These are phyloP conservation scores for Chamaecyparis obtusa DNA, from an alignment of 75 land plant genomes.

Conservation along the genomic window DNA sequence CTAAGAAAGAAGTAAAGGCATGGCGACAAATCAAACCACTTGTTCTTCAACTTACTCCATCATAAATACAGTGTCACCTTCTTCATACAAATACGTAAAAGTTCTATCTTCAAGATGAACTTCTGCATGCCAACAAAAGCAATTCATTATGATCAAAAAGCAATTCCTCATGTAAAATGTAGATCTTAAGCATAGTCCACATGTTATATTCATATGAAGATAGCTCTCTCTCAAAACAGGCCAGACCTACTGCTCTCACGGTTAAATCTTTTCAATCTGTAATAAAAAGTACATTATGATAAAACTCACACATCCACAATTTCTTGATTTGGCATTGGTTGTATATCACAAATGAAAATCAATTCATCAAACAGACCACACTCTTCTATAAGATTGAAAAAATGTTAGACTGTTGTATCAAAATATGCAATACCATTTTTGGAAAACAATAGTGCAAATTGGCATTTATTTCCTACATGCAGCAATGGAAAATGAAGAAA, in stretches of 20 bases:
- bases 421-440: not conserved
- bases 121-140: conserved; percentile 33
- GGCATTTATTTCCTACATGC: not conserved
- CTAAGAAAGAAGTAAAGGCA: not conserved
- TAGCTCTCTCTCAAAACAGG: not conserved
- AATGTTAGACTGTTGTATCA: not conserved
- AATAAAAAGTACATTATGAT: no score
- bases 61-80: conserved; percentile 50
- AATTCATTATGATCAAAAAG: not conserved
- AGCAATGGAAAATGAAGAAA: not conserved
- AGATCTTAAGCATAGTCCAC: not conserved
- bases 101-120: conserved; percentile 75
- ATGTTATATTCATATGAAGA: not conserved
- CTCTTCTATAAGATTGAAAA: not conserved
- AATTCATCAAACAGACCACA: not conserved
- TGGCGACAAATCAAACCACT: not conserved
- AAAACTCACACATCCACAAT: no score
- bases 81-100: conserved; percentile 68
- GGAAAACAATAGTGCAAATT: not conserved
- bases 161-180: not conserved
- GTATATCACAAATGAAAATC: not conserved
- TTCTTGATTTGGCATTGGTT: not conserved
- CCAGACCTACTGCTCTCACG: not conserved
- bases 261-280: not conserved
- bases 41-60: conserved; percentile 79